Evolutionary conservation across 495 filamentous ascomycete genomes (phyloP), one percentile per base, ranked within the genome.

Genomic region (Talaromyces proteolyticus): DNA sequence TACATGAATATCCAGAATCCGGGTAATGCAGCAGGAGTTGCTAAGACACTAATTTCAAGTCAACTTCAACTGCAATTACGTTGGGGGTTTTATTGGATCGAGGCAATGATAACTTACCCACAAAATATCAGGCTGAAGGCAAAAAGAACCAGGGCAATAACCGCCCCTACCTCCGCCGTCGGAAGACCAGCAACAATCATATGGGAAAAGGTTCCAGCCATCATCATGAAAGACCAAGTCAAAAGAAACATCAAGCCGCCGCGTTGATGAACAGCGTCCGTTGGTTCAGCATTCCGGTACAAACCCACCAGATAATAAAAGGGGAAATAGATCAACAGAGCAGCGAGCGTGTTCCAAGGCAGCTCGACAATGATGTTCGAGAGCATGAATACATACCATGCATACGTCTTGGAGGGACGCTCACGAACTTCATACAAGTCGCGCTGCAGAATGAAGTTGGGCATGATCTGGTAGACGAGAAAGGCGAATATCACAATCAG

Each of bases 1-100:
- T 75, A 73, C 73, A 76, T 77, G 71, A 89, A 89, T 58, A 87
- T 86, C 86, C 86, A 91, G 76, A 89, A 91, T 23, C 76, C 62
- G 12, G 85, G 85, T 44, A 88, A 70, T 0, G 68, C 63, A 1
- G 65, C 54, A 0, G 86, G 84, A 16, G 63, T 75, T 42, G 84
- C 81, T 55, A 91, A 77, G 49, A 89, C 85, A 76, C 82, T 60
- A 45, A 49, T 24, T 29, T 29, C 4, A 49, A 44, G 25, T 29
- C 25, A 29, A 29, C 12, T 29, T n/a, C n/a, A n/a, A n/a, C 24
- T 1, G 39, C 18, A 16, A 41, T 14, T 42, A 14, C 37, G 14
- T 38, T n/a, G n/a, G 4, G 7, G 18, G 10, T 19, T 8, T 17
- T 6, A 16, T 45, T 40, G 26, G 18, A 8, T 21, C 0, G 21